A percentile compares a stretch with the other conserved stretches of the same genome.
These are phyloP conservation scores for Podospora anserina DNA, from an alignment of 495 filamentous ascomycete species.

Conservation along the genomic window DNA sequence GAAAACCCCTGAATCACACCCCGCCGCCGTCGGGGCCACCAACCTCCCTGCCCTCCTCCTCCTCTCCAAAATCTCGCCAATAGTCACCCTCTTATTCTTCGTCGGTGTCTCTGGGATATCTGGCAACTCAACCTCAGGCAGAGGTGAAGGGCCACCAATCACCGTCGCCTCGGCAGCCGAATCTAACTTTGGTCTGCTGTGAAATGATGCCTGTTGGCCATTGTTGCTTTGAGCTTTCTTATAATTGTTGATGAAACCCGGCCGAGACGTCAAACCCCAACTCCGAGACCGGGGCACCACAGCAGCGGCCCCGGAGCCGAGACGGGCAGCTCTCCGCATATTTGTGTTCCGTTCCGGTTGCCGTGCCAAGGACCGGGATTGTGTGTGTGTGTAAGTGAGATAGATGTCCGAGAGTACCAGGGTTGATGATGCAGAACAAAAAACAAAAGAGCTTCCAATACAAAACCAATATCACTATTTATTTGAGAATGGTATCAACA, in stretches of 20 bases:
- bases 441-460: not conserved
- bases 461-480: not conserved
- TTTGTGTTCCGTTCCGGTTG: not conserved
- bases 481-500: not conserved
- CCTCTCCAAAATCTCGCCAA: not conserved
- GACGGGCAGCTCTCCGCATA: not conserved
- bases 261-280: not conserved
- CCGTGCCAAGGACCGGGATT: not conserved
- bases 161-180: not conserved
- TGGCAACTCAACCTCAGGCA: not conserved
- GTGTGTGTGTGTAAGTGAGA: not conserved
- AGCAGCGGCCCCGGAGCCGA: not conserved
- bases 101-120: not conserved
- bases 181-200: not conserved
- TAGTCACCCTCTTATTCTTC: not conserved
- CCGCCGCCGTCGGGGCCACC: not conserved
- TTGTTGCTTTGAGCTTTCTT: not conserved
- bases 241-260: not conserved
- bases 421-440: not conserved
- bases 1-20: not conserved
- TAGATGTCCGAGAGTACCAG: not conserved
- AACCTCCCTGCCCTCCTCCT: not conserved
- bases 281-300: not conserved
- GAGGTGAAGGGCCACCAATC: not conserved
- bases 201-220: not conserved